Evolutionary conservation across 805 yeast genomes (phyloP), one percentile per base, ranked within the genome.

Genomic region (Metschnikowia vanudenii): DNA sequence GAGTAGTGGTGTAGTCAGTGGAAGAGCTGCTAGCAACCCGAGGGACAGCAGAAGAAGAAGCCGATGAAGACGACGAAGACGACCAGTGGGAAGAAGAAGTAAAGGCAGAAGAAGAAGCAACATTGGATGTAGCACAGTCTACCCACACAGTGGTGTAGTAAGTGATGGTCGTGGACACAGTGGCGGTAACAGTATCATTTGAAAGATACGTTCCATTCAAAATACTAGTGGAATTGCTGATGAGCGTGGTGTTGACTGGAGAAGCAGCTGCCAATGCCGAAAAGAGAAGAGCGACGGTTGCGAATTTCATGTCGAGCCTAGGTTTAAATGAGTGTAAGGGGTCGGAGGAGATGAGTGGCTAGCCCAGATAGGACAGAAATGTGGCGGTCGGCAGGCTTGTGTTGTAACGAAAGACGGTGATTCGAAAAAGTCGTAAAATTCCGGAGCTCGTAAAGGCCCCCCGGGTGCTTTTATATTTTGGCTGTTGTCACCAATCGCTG

Each of bases 181-280:
- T 14, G 24, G 18, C 37, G 18, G 18, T 18, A 7, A 18, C 6
- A 11, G 37, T 14, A 18, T 14, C 20, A 36, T 18, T 20, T 2
- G 39, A 14, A 26, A 26, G 17, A 22, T 19, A 14, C 12, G 39
- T 10, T n/a, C 28, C 39, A 22, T 19, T 26, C 28, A 26, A 36
- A 31, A 31, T 16, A 14, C 34, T 16, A 17, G 34, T n/a, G 34
- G 16, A 31, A 16, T 16, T n/a, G 34, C 34, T 31, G 34, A 31
- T 7, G 18, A 31, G 18, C 16, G 34, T 26, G 28, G 28, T 26
- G 11, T 45, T n/a, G 43, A 22, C 28, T 51, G 50, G 33, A 30
- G 33, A 14, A 13, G 54, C 52, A 26, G 52, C 49, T 18, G 46
- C 47, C 41, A 45, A 43, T 12, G 44, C 43, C 18, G 44, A 28